phyloP scores from a whole-genome alignment of 768 basidiomycete species.

The Lentinula lateritia region DNA sequence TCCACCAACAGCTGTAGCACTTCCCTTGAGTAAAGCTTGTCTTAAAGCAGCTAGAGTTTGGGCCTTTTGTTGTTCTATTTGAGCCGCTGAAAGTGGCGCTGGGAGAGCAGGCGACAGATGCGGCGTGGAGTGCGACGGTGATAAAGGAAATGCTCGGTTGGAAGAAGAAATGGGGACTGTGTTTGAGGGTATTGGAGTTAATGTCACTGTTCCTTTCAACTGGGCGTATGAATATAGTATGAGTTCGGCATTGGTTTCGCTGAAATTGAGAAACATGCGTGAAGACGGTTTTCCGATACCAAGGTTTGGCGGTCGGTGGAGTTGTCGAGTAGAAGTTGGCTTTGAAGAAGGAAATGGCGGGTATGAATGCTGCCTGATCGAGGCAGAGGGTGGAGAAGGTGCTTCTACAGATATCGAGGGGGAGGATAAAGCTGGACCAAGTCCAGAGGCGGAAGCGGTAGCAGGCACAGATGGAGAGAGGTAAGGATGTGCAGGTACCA shows the following conservation, averaged over 20 bases:
- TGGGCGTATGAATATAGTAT: conserved; percentile 86
- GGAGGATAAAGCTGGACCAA: conserved; percentile 6
- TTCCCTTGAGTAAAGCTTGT: conserved; percentile 39
- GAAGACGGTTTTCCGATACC: conserved; percentile 40
- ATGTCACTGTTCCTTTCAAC: conserved; percentile 59
- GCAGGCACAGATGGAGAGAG: conserved; percentile 10
- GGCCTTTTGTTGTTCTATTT: conserved; percentile 38
- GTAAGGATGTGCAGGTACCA: conserved; percentile 17
- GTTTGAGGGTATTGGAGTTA: conserved; percentile 39
- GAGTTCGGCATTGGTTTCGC: conserved; percentile 47
- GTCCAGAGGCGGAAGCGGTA: conserved; percentile 7
- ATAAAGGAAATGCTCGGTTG: conserved; percentile 36
- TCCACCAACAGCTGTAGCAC: conserved; percentile 49
- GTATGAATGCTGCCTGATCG: conserved; percentile 10
- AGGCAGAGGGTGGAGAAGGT: conserved; percentile 30
- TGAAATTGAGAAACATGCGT: conserved; percentile 33
- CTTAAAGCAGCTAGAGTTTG: conserved; percentile 43
- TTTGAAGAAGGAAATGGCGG: not conserved
- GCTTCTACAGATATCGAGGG: conserved; percentile 8
- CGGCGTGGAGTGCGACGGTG: conserved; percentile 22
- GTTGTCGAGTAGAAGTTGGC: not conserved
- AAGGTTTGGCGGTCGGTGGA: conserved; percentile 28
- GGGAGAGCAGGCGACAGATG: conserved; percentile 10
- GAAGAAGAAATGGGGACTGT: conserved; percentile 7
- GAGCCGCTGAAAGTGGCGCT: conserved; percentile 6